Base-by-base conservation (phyloP, 73 alveolate genomes). In the Paramecium biaurelia region DNA sequence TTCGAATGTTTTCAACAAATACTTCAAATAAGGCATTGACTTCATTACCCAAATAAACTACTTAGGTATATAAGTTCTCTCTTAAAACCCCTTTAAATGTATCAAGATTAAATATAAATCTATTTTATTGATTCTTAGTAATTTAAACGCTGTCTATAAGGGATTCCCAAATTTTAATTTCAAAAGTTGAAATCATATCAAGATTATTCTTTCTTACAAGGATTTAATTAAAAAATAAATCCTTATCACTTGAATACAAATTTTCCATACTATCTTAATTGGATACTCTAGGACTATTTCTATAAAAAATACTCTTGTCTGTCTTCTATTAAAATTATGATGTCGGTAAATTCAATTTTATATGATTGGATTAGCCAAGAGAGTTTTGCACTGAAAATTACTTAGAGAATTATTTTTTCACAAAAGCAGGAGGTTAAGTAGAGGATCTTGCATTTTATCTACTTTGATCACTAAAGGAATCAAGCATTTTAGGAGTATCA, bases 151-250 rank as follows among this genome's bases (percentile, higher is more conserved):
- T 43, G 15, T 79, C 56, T 5, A 79, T 42, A 30, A 79, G 72
- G 7, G 45, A 41, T 79, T 79, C 90, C 90, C 90, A 79, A 14
- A 79, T 79, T 79, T 79, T 79, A 20, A 79, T 79, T 79, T 79
- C 90, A 45, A 79, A 79, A 10, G 74, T 42, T 9, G 76, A 23
- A 11, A 79, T 79, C 42, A 47, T 79, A 45, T 79, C 90, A 30
- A 79, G 45, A 79, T 43, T 79, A 12, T 72, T 72, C 30, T 79
- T 79, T 15, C 90, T 38, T 18, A 79, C 23, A 23, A 79, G 56
- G 1, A 79, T 11, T 24, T 58, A 30, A 24, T 79, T 43, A 34
- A 30, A 79, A 24, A 79, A 79, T 24, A 79, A 24, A 47, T 79
- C 90, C 12, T 34, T 79, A 79, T 79, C 90, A 43, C 37, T 47